Base-by-base conservation (phyloP, 2,329 filamentous ascomycete species). In the Alternaria brassicae region DNA sequence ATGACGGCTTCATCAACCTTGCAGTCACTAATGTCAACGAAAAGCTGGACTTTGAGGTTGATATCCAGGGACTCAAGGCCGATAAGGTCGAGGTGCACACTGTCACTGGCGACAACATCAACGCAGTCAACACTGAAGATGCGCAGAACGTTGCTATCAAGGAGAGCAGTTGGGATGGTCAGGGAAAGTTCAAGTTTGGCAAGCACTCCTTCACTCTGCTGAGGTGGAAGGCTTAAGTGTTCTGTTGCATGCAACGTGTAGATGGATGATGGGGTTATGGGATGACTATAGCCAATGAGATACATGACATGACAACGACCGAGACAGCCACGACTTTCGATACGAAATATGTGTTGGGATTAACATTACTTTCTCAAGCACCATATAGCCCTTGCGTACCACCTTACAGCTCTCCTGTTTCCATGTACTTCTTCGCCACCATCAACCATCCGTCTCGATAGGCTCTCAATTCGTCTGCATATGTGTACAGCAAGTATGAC, bases 21-120 rank as follows among this genome's bases (percentile, higher is more conserved):
- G 90, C 85, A 3, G 90, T 93, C 1, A 89, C 92, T 15, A 95
- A 95, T 73, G 84, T 92, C 19, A 76, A 79, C 56, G 86, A 89
- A 62, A 82, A 83, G 8, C 81, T 84, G 62, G 85, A 83, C 56
- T 88, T 89, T 53, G 81, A 85, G 61, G 85, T 85, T 0, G 80
- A 84, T 41, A 50, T 92, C n/a, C 81, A 84, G 39, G 89, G 89
- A 0, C 73, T 87, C 0, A 70, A 67, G 37, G 65, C 61, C 3
- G 69, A 68, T 4, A 81, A 80, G 0, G 85, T 91, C 0, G 70
- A 85, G 27, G 87, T 91, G 3, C 89, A 86, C 70, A 87, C 82
- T 0, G 86, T 93, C 13, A 84, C 84, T 1, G 89, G 87, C 0
- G 76, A 81, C 2, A 78, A 80, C 60, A 81, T 89, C 21, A 77